phyloP scores from a whole-genome alignment of 1,139 yeast species.

The Candida tunisiensis region DNA sequence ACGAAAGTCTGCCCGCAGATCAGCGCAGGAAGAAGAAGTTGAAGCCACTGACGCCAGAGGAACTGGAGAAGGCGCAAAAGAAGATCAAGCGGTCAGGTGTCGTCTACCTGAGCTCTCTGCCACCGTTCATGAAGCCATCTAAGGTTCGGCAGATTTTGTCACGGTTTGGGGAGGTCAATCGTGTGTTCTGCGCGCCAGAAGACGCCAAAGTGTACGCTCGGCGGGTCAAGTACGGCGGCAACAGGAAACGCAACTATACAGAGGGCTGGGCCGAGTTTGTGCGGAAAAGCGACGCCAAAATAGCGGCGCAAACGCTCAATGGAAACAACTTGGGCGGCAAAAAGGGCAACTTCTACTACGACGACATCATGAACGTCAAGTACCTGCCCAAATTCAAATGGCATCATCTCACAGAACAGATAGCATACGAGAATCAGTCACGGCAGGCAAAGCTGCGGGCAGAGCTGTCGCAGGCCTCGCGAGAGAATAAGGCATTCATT shows the following conservation, averaged over 20 bases:
- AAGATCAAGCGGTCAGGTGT: conserved; percentile 69
- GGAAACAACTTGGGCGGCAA: conserved; percentile 87
- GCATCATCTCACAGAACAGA: conserved; percentile 87
- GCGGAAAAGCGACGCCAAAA: conserved; percentile 71
- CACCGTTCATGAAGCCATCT: conserved; percentile 95
- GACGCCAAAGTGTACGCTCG: conserved; percentile 44
- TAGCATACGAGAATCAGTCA: conserved; percentile 77
- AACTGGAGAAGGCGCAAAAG: conserved; percentile 15
- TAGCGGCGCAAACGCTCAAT: conserved; percentile 73
- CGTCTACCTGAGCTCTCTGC: conserved; percentile 73
- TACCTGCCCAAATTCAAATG: conserved; percentile 88
- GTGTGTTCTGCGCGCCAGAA: conserved; percentile 81
- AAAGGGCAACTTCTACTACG: conserved; percentile 84
- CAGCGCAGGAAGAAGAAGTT: conserved; percentile 6
- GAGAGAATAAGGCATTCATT: conserved; percentile 66
- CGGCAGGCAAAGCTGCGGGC: conserved; percentile 77
- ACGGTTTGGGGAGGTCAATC: conserved; percentile 72
- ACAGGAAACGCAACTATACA: conserved; percentile 69
- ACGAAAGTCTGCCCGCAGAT: not conserved
- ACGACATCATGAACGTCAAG: conserved; percentile 81
- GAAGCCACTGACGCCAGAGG: conserved; percentile 15
- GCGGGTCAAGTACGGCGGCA: conserved; percentile 83
- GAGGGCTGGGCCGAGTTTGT: conserved; percentile 98
- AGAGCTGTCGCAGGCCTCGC: conserved; percentile 79
- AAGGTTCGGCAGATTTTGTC: conserved; percentile 67